phyloP scores from a whole-genome alignment of 352 stramenopile genomes.

The Thalassiosira oceanica region DNA sequence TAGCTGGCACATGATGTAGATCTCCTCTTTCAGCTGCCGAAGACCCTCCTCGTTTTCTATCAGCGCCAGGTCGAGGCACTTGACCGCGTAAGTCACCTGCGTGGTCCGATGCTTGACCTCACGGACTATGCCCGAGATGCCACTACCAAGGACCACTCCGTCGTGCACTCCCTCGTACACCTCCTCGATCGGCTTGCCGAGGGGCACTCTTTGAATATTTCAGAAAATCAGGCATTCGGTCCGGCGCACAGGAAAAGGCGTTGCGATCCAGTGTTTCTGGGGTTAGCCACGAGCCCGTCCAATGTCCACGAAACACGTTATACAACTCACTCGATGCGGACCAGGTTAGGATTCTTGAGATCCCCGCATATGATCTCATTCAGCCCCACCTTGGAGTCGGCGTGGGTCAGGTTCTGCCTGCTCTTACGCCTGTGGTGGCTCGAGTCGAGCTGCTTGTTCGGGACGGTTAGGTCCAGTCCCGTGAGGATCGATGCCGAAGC shows the following conservation, averaged over 20 bases:
- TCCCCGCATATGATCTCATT: slow-evolving; percentile 35
- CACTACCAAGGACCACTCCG: slow-evolving; percentile 77
- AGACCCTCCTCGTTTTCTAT: slow-evolving; percentile 63
- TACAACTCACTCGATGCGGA: slow-evolving; percentile 46
- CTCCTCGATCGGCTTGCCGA: slow-evolving; percentile 55
- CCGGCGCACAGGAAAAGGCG: too few relatives aligned
- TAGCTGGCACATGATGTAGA: slow-evolving; percentile 82
- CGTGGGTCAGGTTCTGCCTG: slow-evolving; percentile 12
- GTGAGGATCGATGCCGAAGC: too few relatives aligned
- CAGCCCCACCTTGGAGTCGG: slow-evolving; percentile 39
- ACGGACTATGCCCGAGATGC: slow-evolving; percentile 94
- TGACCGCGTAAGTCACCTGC: slow-evolving; percentile 92
- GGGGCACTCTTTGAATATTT: too few relatives aligned
- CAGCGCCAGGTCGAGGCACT: slow-evolving; percentile 81
- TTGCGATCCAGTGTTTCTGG: too few relatives aligned
- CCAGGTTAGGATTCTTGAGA: slow-evolving; percentile 42
- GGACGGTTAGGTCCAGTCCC: too few relatives aligned
- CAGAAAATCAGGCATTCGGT: too few relatives aligned
- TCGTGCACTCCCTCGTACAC: slow-evolving; percentile 81
- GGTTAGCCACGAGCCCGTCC: too few relatives aligned
- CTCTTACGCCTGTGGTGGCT: slow-evolving; percentile 5
- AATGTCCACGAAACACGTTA: too few relatives aligned
- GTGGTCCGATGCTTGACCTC: slow-evolving; percentile 88
- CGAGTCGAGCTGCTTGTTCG: too few relatives aligned
- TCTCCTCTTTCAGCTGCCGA: slow-evolving; percentile 77